Percentiles rank a stretch among this genome's conserved stretches.
These are phyloP conservation scores for Eucalyptus decipiens DNA, from an alignment of 345 rosid species.

Conservation along the genomic window DNA sequence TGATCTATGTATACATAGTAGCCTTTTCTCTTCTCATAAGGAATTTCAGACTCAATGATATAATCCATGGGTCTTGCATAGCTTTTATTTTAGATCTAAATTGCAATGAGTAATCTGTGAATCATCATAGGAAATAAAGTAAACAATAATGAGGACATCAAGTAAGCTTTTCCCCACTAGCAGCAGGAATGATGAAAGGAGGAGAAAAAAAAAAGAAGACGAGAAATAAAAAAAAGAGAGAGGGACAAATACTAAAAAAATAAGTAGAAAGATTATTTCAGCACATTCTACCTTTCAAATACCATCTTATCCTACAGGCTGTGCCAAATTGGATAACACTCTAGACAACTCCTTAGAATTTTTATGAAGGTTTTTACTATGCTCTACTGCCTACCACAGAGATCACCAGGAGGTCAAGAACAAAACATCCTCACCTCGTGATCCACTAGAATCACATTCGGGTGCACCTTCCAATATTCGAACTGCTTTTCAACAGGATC, in stretches of 20 bases:
- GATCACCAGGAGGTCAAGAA: not conserved
- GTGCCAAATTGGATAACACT: not conserved
- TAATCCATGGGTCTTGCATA: not conserved
- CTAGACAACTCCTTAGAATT: not conserved
- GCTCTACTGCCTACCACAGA: not conserved
- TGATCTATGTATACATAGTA: not conserved
- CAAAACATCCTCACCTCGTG: conserved; percentile 18
- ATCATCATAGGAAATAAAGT: not conserved
- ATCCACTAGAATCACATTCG: conserved; percentile 27
- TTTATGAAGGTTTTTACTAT: not conserved
- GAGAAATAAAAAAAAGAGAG: not conserved
- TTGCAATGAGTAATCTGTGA: not conserved
- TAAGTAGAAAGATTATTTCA: not conserved
- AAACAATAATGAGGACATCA: not conserved
- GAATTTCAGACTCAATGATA: not conserved
- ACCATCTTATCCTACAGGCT: not conserved
- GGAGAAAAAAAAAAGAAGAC: not conserved
- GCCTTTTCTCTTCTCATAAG: not conserved
- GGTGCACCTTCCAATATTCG: conserved; percentile 9
- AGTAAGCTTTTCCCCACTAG: not conserved
- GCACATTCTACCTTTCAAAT: not conserved
- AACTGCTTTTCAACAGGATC: conserved; percentile 12
- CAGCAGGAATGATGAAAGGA: not conserved
- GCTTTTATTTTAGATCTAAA: not conserved
- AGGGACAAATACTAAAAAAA: not conserved